phyloP scores from a whole-genome alignment of 441 rosid genomes.

The Arabidopsis hybrid region DNA sequence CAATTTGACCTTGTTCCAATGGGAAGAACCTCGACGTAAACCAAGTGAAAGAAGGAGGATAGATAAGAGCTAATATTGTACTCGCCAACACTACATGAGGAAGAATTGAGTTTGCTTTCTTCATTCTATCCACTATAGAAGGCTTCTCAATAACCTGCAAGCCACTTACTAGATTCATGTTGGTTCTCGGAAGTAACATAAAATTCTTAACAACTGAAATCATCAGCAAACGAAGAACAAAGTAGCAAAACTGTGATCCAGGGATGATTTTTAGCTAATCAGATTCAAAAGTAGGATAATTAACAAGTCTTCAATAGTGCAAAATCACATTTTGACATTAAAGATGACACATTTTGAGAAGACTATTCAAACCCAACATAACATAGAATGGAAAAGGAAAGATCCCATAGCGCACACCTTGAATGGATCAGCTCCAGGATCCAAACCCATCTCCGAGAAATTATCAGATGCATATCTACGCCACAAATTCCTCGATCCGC shows the following conservation, averaged over 20 bases:
- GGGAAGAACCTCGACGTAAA: slow-evolving; percentile 75
- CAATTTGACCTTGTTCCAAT: not conserved
- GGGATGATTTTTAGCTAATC: not conserved
- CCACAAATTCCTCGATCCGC: slow-evolving; percentile 33
- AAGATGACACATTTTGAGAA: slow-evolving; percentile 4
- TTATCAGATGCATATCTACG: slow-evolving; percentile 35
- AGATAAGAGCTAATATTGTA: slow-evolving; percentile 85
- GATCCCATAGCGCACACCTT: slow-evolving; percentile 9
- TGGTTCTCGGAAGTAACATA: not conserved
- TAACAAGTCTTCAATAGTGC: not conserved
- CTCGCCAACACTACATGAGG: slow-evolving; percentile 89
- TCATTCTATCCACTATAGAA: slow-evolving; percentile 61
- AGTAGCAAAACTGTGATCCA: not conserved
- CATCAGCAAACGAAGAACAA: slow-evolving; percentile 5
- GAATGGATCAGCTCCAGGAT: slow-evolving; percentile 37
- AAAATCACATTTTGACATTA: not conserved
- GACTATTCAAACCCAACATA: not conserved
- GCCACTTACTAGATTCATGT: slow-evolving; percentile 1
- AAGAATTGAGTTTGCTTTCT: slow-evolving; percentile 74
- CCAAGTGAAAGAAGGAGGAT: slow-evolving; percentile 95
- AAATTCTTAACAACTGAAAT: not conserved
- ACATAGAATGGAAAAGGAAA: not conserved
- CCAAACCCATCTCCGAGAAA: slow-evolving; percentile 35
- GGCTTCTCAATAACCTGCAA: slow-evolving; percentile 34
- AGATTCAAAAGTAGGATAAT: not conserved